phyloP scores from a whole-genome alignment of 139 green algal species.

The Chlorella sp. region DNA sequence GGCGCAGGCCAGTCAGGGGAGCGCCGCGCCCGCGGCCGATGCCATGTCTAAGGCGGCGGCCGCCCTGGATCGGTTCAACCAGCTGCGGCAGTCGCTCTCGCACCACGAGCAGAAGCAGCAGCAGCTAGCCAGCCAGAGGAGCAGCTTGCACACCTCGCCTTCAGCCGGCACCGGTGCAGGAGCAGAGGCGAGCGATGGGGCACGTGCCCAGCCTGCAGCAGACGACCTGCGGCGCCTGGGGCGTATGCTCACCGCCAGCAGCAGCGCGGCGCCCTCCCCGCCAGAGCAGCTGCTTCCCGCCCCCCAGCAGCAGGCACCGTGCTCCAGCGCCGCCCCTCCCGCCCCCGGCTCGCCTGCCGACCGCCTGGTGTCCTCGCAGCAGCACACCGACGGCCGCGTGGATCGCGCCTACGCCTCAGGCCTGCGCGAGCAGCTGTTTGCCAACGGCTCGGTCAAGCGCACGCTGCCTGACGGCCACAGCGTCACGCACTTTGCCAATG shows the following conservation, averaged over 20 bases:
- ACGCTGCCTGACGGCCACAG: constrained; percentile 47
- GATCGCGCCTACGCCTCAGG: constrained; percentile 59
- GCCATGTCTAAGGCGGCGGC: constrained; percentile 9
- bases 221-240: constrained; percentile 21
- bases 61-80: constrained; percentile 18
- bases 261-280: background rate
- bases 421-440: constrained; percentile 51
- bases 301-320: background rate
- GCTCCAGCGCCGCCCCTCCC: background rate
- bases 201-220: background rate
- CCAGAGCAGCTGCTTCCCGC: background rate
- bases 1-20: too few species aligned
- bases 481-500: constrained; percentile 80
- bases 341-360: background rate
- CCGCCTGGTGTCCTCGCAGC: constrained; percentile 24
- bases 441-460: constrained; percentile 72
- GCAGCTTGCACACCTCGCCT: background rate
- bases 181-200: background rate
- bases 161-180: background rate
- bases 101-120: background rate
- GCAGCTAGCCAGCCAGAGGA: background rate
- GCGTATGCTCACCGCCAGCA: background rate
- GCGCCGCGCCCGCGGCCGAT: constrained; percentile 5
- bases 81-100: constrained; percentile 4
- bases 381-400: constrained; percentile 60